Base-by-base conservation (phyloP, 345 rosid genomes). In the Trapa bicornis region DNA sequence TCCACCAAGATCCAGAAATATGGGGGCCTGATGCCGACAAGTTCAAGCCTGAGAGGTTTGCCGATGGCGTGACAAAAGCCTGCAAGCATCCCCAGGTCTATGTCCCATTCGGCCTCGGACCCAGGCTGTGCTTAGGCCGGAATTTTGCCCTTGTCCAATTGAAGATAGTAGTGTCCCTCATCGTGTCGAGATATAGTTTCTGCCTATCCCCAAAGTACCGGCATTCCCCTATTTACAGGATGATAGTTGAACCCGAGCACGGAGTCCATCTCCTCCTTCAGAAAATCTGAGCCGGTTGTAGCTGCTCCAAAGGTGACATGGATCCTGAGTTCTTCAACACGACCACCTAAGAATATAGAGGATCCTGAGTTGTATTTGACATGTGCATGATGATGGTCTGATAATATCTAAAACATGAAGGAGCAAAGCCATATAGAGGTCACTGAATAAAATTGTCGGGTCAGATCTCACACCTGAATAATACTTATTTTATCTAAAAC, bases 1-100 rank as follows among this genome's bases (percentile, higher is more conserved):
- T 89, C 57, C 97, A 92, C 67, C 71, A 85, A 65, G 82, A 88
- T 56, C 82, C 84, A n/a, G 83, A 78, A 53, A 70, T 76, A 56
- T 89, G 98, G 93, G 96, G 98, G 60, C 42, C 73, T 2, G 93
- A 89, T 29, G 87, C 87, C 0, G 80, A 86, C 56, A 86, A 86
- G 65, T 88, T 89, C 77, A 88, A 83, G 47, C 98, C 98, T 5
- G 76, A 73, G 37, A 83, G 94, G 77, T 92, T 89, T 68, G 64
- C 67, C 1, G 77, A 89, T 22, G 97, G 98, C 10, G 74, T 88
- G 63, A 69, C 90, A 5, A 86, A 75, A 60, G 96, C 97, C 29
- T 88, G 91, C 75, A 88, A 85, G 67, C 72, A 75, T 47, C 89
- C 91, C 4, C 90, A 87, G 39, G 83, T 82, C 16, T 86, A 84